Evolutionary conservation across 1,284 basidiomycete genomes (phyloP), one percentile per base, ranked within the genome.

Genomic region (Fomes fomentarius): DNA sequence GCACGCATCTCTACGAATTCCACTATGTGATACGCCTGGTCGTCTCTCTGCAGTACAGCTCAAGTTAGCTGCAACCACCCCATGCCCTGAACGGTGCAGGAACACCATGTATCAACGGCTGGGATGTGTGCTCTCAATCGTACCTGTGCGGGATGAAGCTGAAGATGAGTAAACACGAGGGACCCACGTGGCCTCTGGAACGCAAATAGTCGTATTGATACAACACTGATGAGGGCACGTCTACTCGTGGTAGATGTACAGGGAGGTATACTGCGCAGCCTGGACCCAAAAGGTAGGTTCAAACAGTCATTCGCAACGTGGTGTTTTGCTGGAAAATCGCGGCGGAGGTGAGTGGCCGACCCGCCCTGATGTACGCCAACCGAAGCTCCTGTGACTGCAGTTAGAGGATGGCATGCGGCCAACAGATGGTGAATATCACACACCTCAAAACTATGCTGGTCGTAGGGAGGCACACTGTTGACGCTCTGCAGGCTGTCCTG

Each of bases 371-470:
- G 28, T 35, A 66, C 0, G 66, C 69, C 4, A 70, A 37, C 0
- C 66, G 65, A 9, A 68, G 58, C 46, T 70, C 68, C 68, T 70
- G 47, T 17, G n/a, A 21, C 7, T 8, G n/a, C 35, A 31, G 21
- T 38, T 43, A 19, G 30, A 31, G 5, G 12, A 1, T 8, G 3
- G 5, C 17, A 1, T 8, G 3, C 2, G 40, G 37, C 15, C 15
- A 25, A 40, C 25, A 35, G 26, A 15, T 33, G 38, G 12, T 11
- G 42, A 40, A 15, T 17, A 14, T 19, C 10, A 33, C 62, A 38
- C 34, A 68, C 68, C 62, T 70, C 68, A 45, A 66, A 63, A 37
- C 64, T 66, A 38, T 70, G 67, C 33, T 62, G 48, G 26, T 56
- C 54, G 39, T 63, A 70, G 17, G 54, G 56, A 10, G 65, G 62